phyloP scores from a whole-genome alignment of 1,284 basidiomycete species.

The Cryptococcus sp. region DNA sequence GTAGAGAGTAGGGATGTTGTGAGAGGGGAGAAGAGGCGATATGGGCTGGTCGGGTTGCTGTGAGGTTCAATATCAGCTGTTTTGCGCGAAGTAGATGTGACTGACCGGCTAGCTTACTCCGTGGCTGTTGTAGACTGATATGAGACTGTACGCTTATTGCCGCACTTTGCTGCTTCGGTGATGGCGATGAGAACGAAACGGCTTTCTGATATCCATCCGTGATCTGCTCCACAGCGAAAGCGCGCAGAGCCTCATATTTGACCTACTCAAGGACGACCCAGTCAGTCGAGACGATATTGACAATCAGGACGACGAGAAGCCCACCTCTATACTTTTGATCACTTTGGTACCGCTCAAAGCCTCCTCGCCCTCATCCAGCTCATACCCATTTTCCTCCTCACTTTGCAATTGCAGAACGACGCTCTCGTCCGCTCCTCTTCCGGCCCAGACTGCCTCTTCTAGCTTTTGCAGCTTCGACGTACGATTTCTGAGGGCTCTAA shows the following conservation, averaged over 20 bases:
- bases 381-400: constrained; percentile 8
- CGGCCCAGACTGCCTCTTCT: constrained; percentile 39
- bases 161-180: background rate
- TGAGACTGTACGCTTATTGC: constrained; percentile 15
- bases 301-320: constrained; percentile 1
- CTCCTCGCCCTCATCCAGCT: constrained; percentile 15
- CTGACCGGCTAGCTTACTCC: constrained; percentile 17
- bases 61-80: background rate
- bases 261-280: background rate
- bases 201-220: constrained; percentile 29
- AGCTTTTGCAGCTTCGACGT: constrained; percentile 24
- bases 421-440: constrained; percentile 28
- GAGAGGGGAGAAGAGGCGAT: constrained; percentile 2
- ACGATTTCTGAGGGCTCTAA: constrained; percentile 17
- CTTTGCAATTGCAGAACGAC: constrained; percentile 12
- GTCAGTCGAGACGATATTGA: background rate
- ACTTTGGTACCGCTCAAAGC: constrained; percentile 22
- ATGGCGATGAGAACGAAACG: constrained; percentile 16
- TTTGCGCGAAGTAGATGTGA: background rate
- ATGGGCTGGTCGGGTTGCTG: constrained; percentile 14
- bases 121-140: constrained; percentile 23
- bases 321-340: constrained; percentile 21
- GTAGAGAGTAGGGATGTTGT: constrained; percentile 22
- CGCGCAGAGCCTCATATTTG: constrained; percentile 17
- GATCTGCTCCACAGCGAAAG: constrained; percentile 31